Evolutionary conservation across 1,139 yeast species (phyloP).

Genomic region (Blastobotrys malaysiensis): DNA sequence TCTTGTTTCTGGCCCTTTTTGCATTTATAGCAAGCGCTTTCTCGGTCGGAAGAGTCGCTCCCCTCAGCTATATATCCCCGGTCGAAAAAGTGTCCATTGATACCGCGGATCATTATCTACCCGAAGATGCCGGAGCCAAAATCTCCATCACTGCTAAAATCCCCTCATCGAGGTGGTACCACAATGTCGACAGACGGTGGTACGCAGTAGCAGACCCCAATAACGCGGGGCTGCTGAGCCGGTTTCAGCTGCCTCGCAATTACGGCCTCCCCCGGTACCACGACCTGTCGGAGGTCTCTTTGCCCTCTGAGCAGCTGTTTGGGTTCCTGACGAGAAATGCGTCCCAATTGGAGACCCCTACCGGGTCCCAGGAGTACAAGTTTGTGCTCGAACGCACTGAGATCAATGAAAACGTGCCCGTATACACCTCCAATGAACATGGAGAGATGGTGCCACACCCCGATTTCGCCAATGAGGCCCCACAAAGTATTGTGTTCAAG

Average conservation of each 20-base stretch:
- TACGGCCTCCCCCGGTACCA: background rate
- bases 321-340: constrained; percentile 26
- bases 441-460: constrained; percentile 25
- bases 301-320: constrained; percentile 22
- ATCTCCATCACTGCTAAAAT: constrained; percentile 21
- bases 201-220: constrained; percentile 31
- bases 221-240: constrained; percentile 12
- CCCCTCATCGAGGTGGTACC: constrained; percentile 24
- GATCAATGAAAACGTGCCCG: constrained; percentile 10
- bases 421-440: constrained; percentile 17
- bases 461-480: constrained; percentile 14
- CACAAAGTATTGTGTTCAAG: constrained; percentile 16
- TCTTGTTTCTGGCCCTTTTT: background rate
- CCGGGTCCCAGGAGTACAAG: constrained; percentile 24
- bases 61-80: constrained; percentile 23
- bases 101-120: constrained; percentile 5
- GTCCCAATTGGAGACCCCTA: constrained; percentile 26
- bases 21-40: background rate
- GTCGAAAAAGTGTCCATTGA: constrained; percentile 12
- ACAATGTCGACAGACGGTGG: constrained; percentile 30
- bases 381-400: constrained; percentile 26
- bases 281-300: background rate
- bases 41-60: constrained; percentile 19
- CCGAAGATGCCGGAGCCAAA: constrained; percentile 5
- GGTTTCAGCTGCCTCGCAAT: background rate